Evolutionary conservation across 306 rosid species (phyloP).

Genomic region (Dalbergia oliveri): DNA sequence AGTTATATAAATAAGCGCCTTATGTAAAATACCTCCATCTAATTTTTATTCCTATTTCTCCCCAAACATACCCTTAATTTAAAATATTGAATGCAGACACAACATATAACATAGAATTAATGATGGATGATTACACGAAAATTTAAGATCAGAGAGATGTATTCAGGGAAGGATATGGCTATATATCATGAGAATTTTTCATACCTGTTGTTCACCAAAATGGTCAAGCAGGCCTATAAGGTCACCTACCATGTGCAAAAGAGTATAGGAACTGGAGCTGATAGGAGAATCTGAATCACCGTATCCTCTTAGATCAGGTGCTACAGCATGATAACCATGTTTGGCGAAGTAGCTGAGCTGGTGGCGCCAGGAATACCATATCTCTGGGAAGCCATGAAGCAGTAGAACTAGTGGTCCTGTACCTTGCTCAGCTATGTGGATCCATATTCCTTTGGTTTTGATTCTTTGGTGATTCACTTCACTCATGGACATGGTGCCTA

Average conservation of each 20-base stretch:
- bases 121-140: too few species aligned
- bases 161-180: too few species aligned
- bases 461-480: slow-evolving; percentile 72
- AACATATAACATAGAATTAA: too few species aligned
- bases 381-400: slow-evolving; percentile 78
- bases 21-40: too few species aligned
- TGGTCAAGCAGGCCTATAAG: slow-evolving; percentile 70
- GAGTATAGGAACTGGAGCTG: slow-evolving; percentile 57
- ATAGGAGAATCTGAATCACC: slow-evolving; percentile 75
- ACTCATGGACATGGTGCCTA: slow-evolving; percentile 42
- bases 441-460: slow-evolving; percentile 69
- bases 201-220: slow-evolving; percentile 69
- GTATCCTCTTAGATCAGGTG: slow-evolving; percentile 82
- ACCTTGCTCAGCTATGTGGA: slow-evolving; percentile 73
- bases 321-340: slow-evolving; percentile 72
- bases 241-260: slow-evolving; percentile 61
- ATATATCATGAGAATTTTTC: neutral
- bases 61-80: too few species aligned
- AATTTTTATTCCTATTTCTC: too few species aligned
- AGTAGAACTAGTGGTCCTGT: slow-evolving; percentile 73
- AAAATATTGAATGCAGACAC: too few species aligned
- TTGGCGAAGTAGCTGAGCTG: slow-evolving; percentile 60
- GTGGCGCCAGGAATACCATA: slow-evolving; percentile 72
- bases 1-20: too few species aligned
- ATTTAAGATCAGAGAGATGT: too few species aligned